Conservation (phyloP, 2,329 filamentous ascomycete genomes). For the Pseudogymnoascus sp. region DNA sequence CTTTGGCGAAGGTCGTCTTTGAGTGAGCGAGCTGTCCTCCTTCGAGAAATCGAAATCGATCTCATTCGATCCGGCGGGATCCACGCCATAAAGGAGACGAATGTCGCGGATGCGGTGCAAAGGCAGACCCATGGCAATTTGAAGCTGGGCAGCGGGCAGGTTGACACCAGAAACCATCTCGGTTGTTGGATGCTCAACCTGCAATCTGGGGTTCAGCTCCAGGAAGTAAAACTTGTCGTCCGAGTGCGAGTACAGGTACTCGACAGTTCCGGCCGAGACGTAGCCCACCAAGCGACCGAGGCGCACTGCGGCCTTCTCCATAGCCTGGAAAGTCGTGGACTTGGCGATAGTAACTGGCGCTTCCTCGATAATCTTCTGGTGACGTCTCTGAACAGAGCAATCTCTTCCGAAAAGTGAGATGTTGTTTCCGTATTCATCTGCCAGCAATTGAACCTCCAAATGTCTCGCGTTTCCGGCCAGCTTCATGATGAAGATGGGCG, state of each 20-base stretch:
- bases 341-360: constrained; percentile 96
- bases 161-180: constrained; percentile 99
- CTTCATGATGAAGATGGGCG: constrained; percentile 99
- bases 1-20: constrained; percentile 86
- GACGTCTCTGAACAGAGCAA: constrained; percentile 94
- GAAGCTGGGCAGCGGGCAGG: constrained; percentile 90
- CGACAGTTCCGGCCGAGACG: constrained; percentile 96
- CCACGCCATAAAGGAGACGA: constrained; percentile 87
- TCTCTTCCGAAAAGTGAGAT: constrained; percentile 98
- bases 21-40: constrained; percentile 71
- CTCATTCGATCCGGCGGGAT: constrained; percentile 74
- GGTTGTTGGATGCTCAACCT: constrained; percentile 98
- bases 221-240: constrained; percentile 99
- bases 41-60: constrained; percentile 97
- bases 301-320: constrained; percentile 94
- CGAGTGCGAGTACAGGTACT: constrained; percentile 95
- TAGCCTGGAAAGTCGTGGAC: constrained; percentile 78
- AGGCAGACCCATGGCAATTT: constrained; percentile 97
- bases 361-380: constrained; percentile 99
- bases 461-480: constrained; percentile 91
- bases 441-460: constrained; percentile 92
- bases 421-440: constrained; percentile 99
- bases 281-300: constrained; percentile 92
- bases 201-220: constrained; percentile 95
- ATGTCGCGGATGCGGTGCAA: constrained; percentile 95